Percentiles rank a stretch among this genome's conserved stretches.
Evolutionary conservation across 805 yeast species (phyloP).

Genomic region (Blastobotrys terrestris): DNA sequence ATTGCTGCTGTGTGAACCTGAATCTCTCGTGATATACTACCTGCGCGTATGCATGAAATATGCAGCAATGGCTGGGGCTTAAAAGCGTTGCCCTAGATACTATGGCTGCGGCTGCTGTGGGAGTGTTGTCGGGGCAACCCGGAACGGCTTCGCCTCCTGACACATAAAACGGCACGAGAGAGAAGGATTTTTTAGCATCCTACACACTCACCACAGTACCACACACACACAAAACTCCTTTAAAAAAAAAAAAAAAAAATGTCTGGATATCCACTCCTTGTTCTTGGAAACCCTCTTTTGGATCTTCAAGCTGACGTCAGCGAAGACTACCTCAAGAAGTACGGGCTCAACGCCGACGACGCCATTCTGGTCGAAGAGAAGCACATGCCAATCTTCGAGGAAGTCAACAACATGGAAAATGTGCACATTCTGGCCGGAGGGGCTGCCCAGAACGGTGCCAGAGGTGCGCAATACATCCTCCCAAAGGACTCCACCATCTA

Average conservation of each 20-base stretch:
- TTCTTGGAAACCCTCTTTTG: conserved; percentile 88
- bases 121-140: neutral
- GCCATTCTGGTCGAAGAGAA: conserved; percentile 83
- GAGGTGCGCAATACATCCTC: conserved; percentile 93
- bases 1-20: too few relatives aligned
- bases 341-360: conserved; percentile 82
- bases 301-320: conserved; percentile 21
- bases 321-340: conserved; percentile 64
- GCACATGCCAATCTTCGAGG: conserved; percentile 82
- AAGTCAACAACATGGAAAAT: conserved; percentile 54
- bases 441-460: conserved; percentile 98
- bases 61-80: too few relatives aligned
- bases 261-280: conserved; percentile 31
- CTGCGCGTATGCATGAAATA: too few relatives aligned
- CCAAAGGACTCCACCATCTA: conserved; percentile 80
- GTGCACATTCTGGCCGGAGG: conserved; percentile 91
- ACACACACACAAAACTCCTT: neutral
- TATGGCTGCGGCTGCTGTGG: too few relatives aligned
- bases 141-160: neutral
- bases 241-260: conserved; percentile 6
- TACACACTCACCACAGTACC: neutral
- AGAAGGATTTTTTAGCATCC: neutral
- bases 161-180: neutral
- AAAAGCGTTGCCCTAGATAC: too few relatives aligned
- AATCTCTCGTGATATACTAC: too few relatives aligned